Conservation (phyloP, 495 filamentous ascomycete species). For the Patellaria atrata region DNA sequence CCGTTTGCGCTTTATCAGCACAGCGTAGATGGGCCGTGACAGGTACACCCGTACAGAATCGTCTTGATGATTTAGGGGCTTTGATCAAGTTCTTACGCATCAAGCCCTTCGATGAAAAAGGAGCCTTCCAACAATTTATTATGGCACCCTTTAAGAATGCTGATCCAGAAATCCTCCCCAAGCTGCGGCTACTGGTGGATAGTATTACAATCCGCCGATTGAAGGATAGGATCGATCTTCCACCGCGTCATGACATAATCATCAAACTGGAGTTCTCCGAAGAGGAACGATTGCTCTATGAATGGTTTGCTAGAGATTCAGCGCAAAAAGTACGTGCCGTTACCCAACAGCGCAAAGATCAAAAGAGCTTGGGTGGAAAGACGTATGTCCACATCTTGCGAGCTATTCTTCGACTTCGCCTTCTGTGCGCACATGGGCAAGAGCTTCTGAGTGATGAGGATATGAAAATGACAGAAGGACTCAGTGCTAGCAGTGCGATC, state of each 20-base stretch:
- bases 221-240: slow-evolving; percentile 81
- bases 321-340: slow-evolving; percentile 43
- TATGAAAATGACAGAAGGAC: slow-evolving; percentile 58
- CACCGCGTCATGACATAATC: slow-evolving; percentile 55
- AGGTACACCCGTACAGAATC: slow-evolving; percentile 82
- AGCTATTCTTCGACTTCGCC: slow-evolving; percentile 76
- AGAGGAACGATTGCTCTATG: slow-evolving; percentile 40
- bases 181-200: slow-evolving; percentile 80
- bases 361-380: slow-evolving; percentile 61
- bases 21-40: slow-evolving; percentile 90
- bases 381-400: slow-evolving; percentile 81
- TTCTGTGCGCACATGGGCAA: slow-evolving; percentile 81
- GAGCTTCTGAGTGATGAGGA: slow-evolving; percentile 77
- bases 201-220: slow-evolving; percentile 82
- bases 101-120: slow-evolving; percentile 69
- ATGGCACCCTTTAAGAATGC: slow-evolving; percentile 68
- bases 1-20: slow-evolving; percentile 67
- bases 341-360: slow-evolving; percentile 34
- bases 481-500: slow-evolving; percentile 69
- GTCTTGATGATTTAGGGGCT: slow-evolving; percentile 77
- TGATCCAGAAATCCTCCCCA: slow-evolving; percentile 66
- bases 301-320: slow-evolving; percentile 48
- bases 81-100: slow-evolving; percentile 82
- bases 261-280: slow-evolving; percentile 44
- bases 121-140: slow-evolving; percentile 62